Base-by-base conservation (phyloP, 2,329 filamentous ascomycete genomes). In the Ustilaginoidea virens region DNA sequence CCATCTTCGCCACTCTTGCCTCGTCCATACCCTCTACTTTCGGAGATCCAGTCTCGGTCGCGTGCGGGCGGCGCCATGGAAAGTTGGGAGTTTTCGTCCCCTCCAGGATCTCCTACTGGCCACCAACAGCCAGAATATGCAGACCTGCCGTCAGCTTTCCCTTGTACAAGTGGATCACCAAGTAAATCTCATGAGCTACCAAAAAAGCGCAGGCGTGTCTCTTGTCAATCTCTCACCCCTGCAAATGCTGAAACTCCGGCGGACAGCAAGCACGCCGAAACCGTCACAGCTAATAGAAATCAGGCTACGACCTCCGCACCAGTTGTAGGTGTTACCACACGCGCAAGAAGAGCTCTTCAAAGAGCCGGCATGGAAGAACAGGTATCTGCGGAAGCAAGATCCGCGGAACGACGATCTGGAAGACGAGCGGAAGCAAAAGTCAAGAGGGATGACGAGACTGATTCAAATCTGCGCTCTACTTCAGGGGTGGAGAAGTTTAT, bases 1-100 rank as follows among this genome's bases (percentile, higher is more conserved):
- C 64, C 68, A 7, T 74, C 69, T 5, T 74, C 70, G 1, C 69
- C 70, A 5, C 68, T 66, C 1, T 58, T 68, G 32, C 60, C 63
- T 0, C 59, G 66, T 28, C 57, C 60, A 7, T 69, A 65, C 31
- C 60, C 64, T 9, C 51, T 70, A 5, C 43, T 64, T 5, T 56
- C 60, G 2, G 63, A 69, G 37, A 66, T 71, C 33, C 55, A 58
- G 31, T 60, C 63, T 19, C 56, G 60, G 20, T 63, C 64, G 13
- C 58, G 43, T 29, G 41, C 36, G 7, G 44, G 35, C 14, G 46
- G 32, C 32, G 43, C 45, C 1, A 29, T 55, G 22, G 49, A 55
- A 7, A 44, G 60, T 16, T 72, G 66, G 61, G 56, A 64, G 7
- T 62, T 70, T n/a, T 71, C 67, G 1, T 72, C 69, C 2, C 68